Evolutionary conservation across 352 stramenopile genomes (phyloP), one percentile per base, ranked within the genome.

Genomic region (Pseudoperonospora humuli): DNA sequence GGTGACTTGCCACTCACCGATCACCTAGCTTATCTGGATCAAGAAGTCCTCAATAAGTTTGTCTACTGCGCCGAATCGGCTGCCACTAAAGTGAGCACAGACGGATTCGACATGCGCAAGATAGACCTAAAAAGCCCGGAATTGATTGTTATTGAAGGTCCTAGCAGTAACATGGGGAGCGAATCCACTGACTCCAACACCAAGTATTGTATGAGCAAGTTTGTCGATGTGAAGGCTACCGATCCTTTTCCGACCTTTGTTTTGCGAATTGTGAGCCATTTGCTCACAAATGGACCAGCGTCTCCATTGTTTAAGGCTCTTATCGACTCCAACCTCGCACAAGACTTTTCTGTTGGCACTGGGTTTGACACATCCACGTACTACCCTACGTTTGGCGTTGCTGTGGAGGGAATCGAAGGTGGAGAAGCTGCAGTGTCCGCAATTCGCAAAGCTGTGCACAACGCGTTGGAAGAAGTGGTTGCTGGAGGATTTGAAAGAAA

Each of bases 301-400:
- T 86, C 80, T 45, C 70, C 70, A n/a, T 53, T 92, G 35, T 92
- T 84, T 54, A 86, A 88, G 59, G 73, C 73, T 7, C 54, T 92
- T 28, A 90, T 92, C 28, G 74, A 85, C 37, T 81, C 77, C 3
- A 63, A 76, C 15, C 57, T 92, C 26, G 80, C 80, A 4, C 71
- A 84, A 34, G 80, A 92, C 45, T 90, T 90, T 53, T 64, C 72
- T 0, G 59, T 86, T 10, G 75, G 75, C 46, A 89, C 76, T 18
- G 80, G 80, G 19, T 84, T 92, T 43, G 77, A 92, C 40, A 84
- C 73, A 14, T 87, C 75, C 17, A 87, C 77, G 28, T 82, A 70
- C 34, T 88, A 87, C 53, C 54, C 70, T 20, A 80, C 72, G 2
- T 92, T 86, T 48, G 77, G 77, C n/a, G 61, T 92, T 18, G 75